phyloP scores from a whole-genome alignment of 129 eudicot species.

The Lactuca sativa region DNA sequence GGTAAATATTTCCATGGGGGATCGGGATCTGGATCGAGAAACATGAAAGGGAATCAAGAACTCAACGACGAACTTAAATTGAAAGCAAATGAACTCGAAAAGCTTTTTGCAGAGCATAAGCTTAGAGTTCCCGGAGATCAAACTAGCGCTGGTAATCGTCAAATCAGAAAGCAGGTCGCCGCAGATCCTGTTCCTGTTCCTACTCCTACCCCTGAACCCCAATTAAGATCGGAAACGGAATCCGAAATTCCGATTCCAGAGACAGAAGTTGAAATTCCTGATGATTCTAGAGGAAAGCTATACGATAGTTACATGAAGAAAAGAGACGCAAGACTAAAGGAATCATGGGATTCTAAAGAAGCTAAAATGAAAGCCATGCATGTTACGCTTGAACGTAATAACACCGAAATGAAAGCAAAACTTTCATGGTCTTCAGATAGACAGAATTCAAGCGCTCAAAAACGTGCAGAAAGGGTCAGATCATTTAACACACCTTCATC shows the following conservation, averaged over 20 bases:
- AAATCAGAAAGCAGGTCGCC: constrained; percentile 39
- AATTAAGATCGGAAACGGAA: constrained; percentile 20
- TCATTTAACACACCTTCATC: constrained; percentile 49
- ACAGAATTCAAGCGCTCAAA: constrained; percentile 42
- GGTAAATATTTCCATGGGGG: constrained; percentile 39
- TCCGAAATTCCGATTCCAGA: constrained; percentile 36
- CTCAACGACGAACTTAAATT: constrained; percentile 74
- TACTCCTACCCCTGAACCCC: constrained; percentile 9
- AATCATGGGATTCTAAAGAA: constrained; percentile 86
- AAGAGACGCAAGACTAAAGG: constrained; percentile 72
- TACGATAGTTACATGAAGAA: constrained; percentile 74
- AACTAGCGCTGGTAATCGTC: constrained; percentile 44
- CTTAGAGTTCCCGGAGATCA: constrained; percentile 73
- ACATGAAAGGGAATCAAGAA: constrained; percentile 73
- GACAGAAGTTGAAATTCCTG: constrained; percentile 35
- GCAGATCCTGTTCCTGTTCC: constrained; percentile 33
- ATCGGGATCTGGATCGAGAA: constrained; percentile 49
- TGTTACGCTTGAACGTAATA: constrained; percentile 62
- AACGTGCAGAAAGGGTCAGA: constrained; percentile 64
- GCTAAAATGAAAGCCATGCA: constrained; percentile 83
- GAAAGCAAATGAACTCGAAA: constrained; percentile 94
- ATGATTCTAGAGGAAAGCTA: constrained; percentile 63
- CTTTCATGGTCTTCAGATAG: constrained; percentile 56
- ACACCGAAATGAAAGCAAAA: constrained; percentile 65
- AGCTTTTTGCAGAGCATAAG: constrained; percentile 93